Evolutionary conservation across 2,329 filamentous ascomycete genomes (phyloP).

Genomic region (Fusarium sp.): DNA sequence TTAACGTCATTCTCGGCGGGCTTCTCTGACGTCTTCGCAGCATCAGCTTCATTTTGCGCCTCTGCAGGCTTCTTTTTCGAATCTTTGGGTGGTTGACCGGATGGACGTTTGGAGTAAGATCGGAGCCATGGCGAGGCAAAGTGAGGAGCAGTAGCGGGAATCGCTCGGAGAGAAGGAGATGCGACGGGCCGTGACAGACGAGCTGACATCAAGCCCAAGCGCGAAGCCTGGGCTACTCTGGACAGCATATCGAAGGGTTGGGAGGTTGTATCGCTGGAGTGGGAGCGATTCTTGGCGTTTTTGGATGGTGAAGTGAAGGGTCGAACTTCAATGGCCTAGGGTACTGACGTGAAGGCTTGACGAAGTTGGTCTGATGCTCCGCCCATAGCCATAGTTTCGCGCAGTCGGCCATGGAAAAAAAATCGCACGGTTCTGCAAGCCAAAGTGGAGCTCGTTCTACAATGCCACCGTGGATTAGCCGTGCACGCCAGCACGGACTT

Average conservation of each 20-base stretch:
- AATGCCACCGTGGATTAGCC: constrained; percentile 37
- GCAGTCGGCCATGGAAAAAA: constrained; percentile 42
- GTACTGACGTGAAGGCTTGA: constrained; percentile 32
- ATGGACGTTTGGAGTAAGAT: constrained; percentile 44
- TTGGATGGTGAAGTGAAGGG: constrained; percentile 26
- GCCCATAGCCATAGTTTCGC: constrained; percentile 43
- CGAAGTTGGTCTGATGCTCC: constrained; percentile 47
- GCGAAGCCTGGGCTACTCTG: constrained; percentile 50
- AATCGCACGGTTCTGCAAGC: constrained; percentile 39
- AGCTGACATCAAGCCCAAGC: constrained; percentile 50
- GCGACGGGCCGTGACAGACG: constrained; percentile 46
- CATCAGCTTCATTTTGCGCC: constrained; percentile 33
- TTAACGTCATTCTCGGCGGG: constrained; percentile 35
- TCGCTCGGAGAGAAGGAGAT: constrained; percentile 43
- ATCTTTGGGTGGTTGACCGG: constrained; percentile 18
- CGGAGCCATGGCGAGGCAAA: constrained; percentile 48
- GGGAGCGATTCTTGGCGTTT: constrained; percentile 4
- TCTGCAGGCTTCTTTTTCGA: constrained; percentile 34
- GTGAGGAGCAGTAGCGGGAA: constrained; percentile 36
- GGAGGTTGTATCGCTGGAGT: constrained; percentile 1
- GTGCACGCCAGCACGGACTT: constrained; percentile 29
- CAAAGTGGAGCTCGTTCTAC: constrained; percentile 22
- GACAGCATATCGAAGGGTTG: constrained; percentile 55
- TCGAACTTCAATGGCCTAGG: constrained; percentile 40
- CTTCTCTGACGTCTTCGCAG: constrained; percentile 31